Base-by-base conservation (phyloP, 83 land plant species). In the Diphasiastrum complanatum region DNA sequence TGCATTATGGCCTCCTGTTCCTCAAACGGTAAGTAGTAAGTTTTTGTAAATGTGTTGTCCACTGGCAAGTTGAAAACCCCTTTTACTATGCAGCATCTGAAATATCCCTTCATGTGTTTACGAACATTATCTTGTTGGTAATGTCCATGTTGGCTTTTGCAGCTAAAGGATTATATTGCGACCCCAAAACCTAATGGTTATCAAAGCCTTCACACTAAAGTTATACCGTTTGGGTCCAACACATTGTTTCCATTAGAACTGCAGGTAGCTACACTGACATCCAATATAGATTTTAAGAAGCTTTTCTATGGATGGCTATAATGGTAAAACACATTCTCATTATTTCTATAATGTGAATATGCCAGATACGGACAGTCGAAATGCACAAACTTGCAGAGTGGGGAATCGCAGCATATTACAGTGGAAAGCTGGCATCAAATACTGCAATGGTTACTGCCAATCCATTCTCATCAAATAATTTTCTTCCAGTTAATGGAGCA, bases 131-230 rank as follows among this genome's bases (percentile, higher is more conserved):
- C 32, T 37, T 5, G 29, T 40, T 18, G 27, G 56, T 46, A 48
- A 2, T 3, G 30, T 27, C 23, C 0, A 61, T 4, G 14, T 68
- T 43, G 41, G 48, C 27, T n/a, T 24, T 64, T 60, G 22, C 87
- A 88, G 95, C 76, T 92, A 88, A 92, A 92, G 61, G 97, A 92
- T 60, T 92, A 92, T 59, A 92, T 92, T 66, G 97, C 97, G 33
- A 92, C 95, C 30, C 91, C 97, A 45, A 92, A 92, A 64, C 96
- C 97, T 43, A 92, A 92, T 81, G 97, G 97, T 26, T 92, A 92
- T 53, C 95, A 92, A 68, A 88, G 96, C 65, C 87, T 92, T 46
- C 95, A 92, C 51, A 92, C 97, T 0, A 85, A 81, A 27, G 91
- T 92, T 31, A 89, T 92, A 22, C 97, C 97, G 54, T 92, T 92